Evolutionary conservation across 2,329 filamentous ascomycete species (phyloP).

Genomic region (Beauveria australis): DNA sequence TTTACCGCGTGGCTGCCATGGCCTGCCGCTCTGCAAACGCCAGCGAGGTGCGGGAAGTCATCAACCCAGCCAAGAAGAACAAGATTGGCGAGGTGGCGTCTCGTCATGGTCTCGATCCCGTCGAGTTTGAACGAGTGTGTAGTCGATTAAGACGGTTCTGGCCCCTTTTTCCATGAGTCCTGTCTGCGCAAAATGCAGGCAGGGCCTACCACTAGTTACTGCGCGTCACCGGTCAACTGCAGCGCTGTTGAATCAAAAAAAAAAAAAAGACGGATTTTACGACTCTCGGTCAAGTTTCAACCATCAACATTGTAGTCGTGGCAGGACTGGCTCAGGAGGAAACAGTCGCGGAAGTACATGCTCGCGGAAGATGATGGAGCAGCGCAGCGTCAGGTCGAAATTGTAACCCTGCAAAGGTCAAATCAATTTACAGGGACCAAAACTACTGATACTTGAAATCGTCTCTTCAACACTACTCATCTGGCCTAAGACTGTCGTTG

Average conservation of each 20-base stretch:
- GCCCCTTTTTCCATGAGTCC: constrained; percentile 23
- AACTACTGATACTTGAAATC: too few species aligned
- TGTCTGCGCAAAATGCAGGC: background rate
- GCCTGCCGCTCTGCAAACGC: constrained; percentile 20
- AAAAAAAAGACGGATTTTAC: background rate
- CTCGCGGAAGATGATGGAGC: too few species aligned
- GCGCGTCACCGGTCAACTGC: background rate
- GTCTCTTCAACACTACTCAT: too few species aligned
- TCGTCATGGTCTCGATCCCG: constrained; percentile 28
- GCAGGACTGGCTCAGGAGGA: too few species aligned
- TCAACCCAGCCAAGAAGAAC: constrained; percentile 33
- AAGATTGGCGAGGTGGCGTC: constrained; percentile 28
- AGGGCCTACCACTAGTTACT: background rate
- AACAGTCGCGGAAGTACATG: too few species aligned
- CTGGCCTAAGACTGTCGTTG: too few species aligned
- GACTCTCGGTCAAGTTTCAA: background rate
- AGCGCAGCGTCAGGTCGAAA: too few species aligned
- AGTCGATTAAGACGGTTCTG: constrained; percentile 22
- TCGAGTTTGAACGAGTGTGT: constrained; percentile 22
- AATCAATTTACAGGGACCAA: too few species aligned
- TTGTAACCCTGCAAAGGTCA: too few species aligned
- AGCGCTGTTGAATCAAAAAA: too few species aligned
- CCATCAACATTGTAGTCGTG: too few species aligned
- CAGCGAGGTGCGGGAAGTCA: constrained; percentile 29
- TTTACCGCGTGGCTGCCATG: constrained; percentile 29